These are phyloP conservation scores for Huntiella decipiens DNA, from an alignment of 2,329 filamentous ascomycete species.

Conservation along the genomic window DNA sequence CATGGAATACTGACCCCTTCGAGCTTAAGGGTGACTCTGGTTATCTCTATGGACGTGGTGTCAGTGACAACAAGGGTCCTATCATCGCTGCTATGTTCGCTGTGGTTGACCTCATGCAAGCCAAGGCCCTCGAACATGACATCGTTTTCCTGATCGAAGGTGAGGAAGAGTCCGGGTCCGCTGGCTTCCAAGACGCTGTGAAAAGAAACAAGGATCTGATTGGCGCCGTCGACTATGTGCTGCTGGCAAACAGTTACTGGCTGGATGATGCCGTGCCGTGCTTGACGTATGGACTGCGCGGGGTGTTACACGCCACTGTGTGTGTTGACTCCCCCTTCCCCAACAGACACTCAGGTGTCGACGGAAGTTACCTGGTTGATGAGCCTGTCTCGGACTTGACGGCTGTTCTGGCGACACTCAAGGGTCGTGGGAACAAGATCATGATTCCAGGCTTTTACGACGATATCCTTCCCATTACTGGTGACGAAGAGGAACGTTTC, in stretches of 20 bases:
- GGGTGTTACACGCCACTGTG: constrained; percentile 82
- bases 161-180: constrained; percentile 86
- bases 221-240: constrained; percentile 79
- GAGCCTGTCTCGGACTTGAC: constrained; percentile 88
- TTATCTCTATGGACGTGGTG: constrained; percentile 87
- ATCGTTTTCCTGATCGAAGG: constrained; percentile 91
- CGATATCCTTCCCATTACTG: constrained; percentile 53
- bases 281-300: constrained; percentile 80
- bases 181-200: constrained; percentile 74
- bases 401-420: constrained; percentile 60
- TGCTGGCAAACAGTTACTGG: constrained; percentile 97
- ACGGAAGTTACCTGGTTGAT: constrained; percentile 75
- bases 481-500: constrained; percentile 62
- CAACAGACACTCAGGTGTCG: constrained; percentile 90
- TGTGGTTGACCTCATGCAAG: constrained; percentile 69
- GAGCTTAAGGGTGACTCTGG: constrained; percentile 76
- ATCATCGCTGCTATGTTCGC: constrained; percentile 88
- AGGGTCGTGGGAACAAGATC: constrained; percentile 61
- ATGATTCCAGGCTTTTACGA: constrained; percentile 82
- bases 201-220: constrained; percentile 65
- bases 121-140: constrained; percentile 69
- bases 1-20: constrained; percentile 75
- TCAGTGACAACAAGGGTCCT: constrained; percentile 93
- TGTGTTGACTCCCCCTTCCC: constrained; percentile 71
- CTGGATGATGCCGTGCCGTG: constrained; percentile 90